These are phyloP conservation scores for Grosmannia serpens DNA, from an alignment of 2,329 filamentous ascomycete genomes.

Conservation along the genomic window DNA sequence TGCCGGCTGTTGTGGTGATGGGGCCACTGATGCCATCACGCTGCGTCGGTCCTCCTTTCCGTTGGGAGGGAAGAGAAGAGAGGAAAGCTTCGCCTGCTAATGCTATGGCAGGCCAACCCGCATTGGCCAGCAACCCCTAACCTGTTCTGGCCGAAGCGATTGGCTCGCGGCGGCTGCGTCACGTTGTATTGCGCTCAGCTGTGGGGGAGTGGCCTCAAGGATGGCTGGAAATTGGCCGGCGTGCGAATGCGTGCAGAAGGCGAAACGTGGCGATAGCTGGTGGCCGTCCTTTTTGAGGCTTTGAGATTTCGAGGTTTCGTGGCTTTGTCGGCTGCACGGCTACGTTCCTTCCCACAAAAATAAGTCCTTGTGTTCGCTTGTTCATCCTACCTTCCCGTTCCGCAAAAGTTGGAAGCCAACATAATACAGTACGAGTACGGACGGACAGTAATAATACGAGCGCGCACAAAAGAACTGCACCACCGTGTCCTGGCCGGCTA, in stretches of 20 bases:
- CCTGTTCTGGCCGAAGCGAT: background rate
- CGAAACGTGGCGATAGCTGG: background rate
- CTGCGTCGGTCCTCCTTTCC: background rate
- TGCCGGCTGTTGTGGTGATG: conserved; percentile 3
- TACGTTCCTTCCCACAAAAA: background rate
- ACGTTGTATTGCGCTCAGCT: background rate
- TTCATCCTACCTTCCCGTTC: background rate
- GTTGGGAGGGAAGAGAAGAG: background rate
- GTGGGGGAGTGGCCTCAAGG: background rate
- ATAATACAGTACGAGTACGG: too few relatives aligned
- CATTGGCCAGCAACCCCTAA: background rate
- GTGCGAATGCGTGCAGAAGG: background rate
- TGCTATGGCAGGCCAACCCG: background rate
- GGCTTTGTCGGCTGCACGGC: background rate
- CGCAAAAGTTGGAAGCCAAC: background rate
- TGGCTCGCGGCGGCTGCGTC: background rate
- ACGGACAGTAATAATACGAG: too few relatives aligned
- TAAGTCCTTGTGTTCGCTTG: background rate
- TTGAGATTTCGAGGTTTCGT: too few relatives aligned
- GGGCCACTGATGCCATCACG: conserved; percentile 9
- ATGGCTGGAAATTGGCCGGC: background rate
- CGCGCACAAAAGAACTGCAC: background rate
- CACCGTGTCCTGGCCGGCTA: background rate
- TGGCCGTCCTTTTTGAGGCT: background rate
- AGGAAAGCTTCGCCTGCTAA: background rate